A percentile compares a stretch with the other conserved stretches of the same genome.
These are phyloP conservation scores for Arctium minus DNA, from an alignment of 129 eudicot genomes.

Conservation along the genomic window DNA sequence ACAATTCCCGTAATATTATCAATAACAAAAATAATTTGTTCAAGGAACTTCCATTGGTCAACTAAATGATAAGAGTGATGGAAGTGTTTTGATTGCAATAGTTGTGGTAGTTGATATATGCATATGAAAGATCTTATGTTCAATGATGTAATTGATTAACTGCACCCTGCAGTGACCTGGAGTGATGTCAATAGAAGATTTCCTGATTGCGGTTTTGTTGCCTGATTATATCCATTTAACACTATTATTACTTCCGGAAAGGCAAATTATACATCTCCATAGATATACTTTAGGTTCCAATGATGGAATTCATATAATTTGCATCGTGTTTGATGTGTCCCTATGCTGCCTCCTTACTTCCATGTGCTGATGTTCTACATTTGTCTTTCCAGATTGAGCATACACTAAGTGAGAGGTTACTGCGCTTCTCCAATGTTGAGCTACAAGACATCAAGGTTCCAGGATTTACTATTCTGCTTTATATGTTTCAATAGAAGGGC, in stretches of 20 bases:
- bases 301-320: not conserved
- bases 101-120: not conserved
- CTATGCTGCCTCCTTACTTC: not conserved
- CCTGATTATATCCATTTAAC: not conserved
- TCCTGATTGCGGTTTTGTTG: not conserved
- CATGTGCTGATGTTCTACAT: conserved; percentile 17
- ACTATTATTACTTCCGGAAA: not conserved
- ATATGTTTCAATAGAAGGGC: not conserved
- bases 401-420: conserved; percentile 54
- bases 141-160: not conserved
- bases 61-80: too few species aligned
- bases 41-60: too few species aligned
- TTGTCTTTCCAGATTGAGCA: conserved; percentile 62
- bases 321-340: not conserved
- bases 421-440: conserved; percentile 65
- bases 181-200: not conserved
- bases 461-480: conserved; percentile 16
- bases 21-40: too few species aligned
- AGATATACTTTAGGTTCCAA: not conserved
- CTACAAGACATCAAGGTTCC: conserved; percentile 82
- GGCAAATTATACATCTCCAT: not conserved
- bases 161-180: not conserved
- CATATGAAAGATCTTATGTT: not conserved
- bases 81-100: not conserved
- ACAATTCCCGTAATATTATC: too few species aligned